Evolutionary conservation across 192 early-diverging fungal species (phyloP), one percentile per base, ranked within the genome.

Genomic region (Dimargaris cristalligena): DNA sequence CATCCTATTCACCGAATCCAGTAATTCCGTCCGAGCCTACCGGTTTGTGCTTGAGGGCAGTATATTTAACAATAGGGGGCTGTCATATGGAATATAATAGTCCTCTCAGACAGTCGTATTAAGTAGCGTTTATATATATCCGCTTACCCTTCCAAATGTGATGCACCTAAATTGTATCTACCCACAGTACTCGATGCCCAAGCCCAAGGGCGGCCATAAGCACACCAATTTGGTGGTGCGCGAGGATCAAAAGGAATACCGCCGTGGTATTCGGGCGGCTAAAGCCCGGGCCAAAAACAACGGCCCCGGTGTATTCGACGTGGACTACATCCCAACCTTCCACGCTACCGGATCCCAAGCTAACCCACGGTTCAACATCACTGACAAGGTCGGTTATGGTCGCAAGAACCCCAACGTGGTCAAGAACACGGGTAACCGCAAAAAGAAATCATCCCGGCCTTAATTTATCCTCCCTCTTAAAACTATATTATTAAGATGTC

Each of bases 191-290:
- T 79, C 86, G 51, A 85, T 98, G 51, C 93, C 93, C 0, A 67
- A 74, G 16, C 82, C 90, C 6, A 82, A 86, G 62, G 86, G 88
- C 29, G 93, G 94, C 41, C 75, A 82, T 34, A 76, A 72, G 55
- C 78, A 76, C 16, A 62, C 73, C 46, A 77, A 94, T 51, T 70
- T 97, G 52, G 82, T 91, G 33, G 75, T 93, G 30, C 81, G 91
- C 45, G 91, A 92, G 64, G 93, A 97, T 66, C 90, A 98, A 62
- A 80, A 80, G 34, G 92, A 94, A 64, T 95, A 84, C 64, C 60
- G 80, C 30, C 68, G 79, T 52, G 87, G 82, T 0, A 61, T 77
- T 32, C 69, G 74, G 54, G 62, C 29, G 34, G 32, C 50, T 16
- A 22, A 26, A 16, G 25, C 55, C 16, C 68, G 76, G 44, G 60